A percentile compares a stretch with the other conserved stretches of the same genome.
Evolutionary conservation across 2,329 filamentous ascomycete species (phyloP).

Genomic region (Gnomoniopsis sp.): DNA sequence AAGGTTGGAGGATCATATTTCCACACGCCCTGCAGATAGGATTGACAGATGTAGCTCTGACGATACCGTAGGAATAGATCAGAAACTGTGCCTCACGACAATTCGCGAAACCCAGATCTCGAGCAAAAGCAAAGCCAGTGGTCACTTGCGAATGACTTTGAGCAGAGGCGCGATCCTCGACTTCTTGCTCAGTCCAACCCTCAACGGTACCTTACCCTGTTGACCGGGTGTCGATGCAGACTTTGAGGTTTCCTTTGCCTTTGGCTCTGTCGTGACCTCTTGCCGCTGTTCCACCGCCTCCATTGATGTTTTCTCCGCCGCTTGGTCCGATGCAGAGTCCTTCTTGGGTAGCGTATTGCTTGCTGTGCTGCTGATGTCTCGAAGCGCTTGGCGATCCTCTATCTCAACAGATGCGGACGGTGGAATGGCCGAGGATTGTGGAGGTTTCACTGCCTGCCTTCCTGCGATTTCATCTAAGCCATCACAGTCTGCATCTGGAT

Average conservation of each 20-base stretch:
- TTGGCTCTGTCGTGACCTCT: slow-evolving; percentile 15
- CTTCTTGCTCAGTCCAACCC: slow-evolving; percentile 50
- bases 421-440: not conserved
- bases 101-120: not conserved
- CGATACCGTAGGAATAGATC: too few species aligned
- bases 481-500: too few species aligned
- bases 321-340: not conserved
- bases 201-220: slow-evolving; percentile 38
- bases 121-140: not conserved
- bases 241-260: slow-evolving; percentile 13
- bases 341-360: not conserved
- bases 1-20: too few species aligned
- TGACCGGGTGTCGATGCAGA: slow-evolving; percentile 16
- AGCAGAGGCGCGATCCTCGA: slow-evolving; percentile 49
- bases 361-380: slow-evolving; percentile 14
- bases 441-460: not conserved
- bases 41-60: too few species aligned
- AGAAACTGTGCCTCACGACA: not conserved
- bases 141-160: slow-evolving; percentile 42
- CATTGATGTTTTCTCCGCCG: not conserved
- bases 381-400: slow-evolving; percentile 4
- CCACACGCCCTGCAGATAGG: too few species aligned
- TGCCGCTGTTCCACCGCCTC: slow-evolving; percentile 1
- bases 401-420: not conserved
- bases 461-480: not conserved